Evolutionary conservation across 1,284 basidiomycete genomes (phyloP), one percentile per base, ranked within the genome.

Genomic region (Rhodotorula glutinis): DNA sequence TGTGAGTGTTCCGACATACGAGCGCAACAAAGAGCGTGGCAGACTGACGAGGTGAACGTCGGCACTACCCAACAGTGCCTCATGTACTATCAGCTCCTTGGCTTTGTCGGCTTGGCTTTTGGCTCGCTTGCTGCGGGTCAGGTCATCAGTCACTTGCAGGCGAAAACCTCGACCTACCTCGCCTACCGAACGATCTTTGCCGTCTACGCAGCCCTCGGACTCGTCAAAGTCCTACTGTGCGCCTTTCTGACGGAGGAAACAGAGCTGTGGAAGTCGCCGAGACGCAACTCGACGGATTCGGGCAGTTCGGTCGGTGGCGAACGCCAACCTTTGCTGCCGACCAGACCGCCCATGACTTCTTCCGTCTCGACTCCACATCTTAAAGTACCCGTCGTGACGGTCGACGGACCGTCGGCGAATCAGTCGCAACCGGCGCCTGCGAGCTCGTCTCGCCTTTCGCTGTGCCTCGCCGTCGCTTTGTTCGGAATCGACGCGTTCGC

Each of bases 401-500:
- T 8, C 9, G 38, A 14, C 10, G 14, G 44, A 16, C 38, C 44
- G 5, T 7, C 25, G 23, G 11, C 33, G 14, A 25, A 47, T 17
- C 33, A 38, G 5, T 13, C 47, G 21, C n/a, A 47, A 19, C 13
- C 19, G 10, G 10, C 43, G 13, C 10, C 70, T 62, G 1, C 46
- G 69, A 14, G 2, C 56, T 8, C 51, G 53, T 19, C 62, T 69
- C 46, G 33, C 43, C 17, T 21, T 16, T 44, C 43, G 8, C 43
- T 16, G 43, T 38, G 47, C n/a, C 29, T 63, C 41, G 62, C 66
- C n/a, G 63, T 54, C 44, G 9, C 60, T 21, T 57, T 72, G 19
- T 72, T 69, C 38, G 56, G 56, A 13, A 13, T 72, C 53, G 70
- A 72, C 62, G 51, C 62, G 2, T 72, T 72, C 59, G 70, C 67